Evolutionary conservation across 176 grass and related monocot species (phyloP), one percentile per base, ranked within the genome.

Genomic region (Triticum timopheevii): DNA sequence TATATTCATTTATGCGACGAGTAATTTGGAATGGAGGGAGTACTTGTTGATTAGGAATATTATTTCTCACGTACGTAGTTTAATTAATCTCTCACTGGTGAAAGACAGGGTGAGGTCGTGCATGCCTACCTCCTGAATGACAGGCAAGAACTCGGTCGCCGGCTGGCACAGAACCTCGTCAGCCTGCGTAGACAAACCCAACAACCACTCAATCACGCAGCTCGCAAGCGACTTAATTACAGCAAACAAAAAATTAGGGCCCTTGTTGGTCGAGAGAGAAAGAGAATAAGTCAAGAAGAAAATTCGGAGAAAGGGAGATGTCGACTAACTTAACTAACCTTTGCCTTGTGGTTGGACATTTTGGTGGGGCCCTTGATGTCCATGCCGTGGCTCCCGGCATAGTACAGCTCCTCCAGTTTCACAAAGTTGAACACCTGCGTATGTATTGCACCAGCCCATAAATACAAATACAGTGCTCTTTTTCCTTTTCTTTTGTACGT

Each of bases 351-450:
- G 63, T 90, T 87, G 30, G 90, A 72, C 49, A 27, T 19, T 79
- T 81, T 80, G 0, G 81, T 83, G 7, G 94, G 94, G 5, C 91
- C 94, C 61, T 17, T 80, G 38, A 93, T 95, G 89, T 95, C 94
- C 94, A 95, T 95, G 56, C 94, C 94, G 28, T 95, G 94, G 81
- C 94, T 95, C 30, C 94, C 94, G 28, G 94, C 94, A 19, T 95
- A 95, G 91, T 93, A 95, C 34, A 95, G 58, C 67, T 93, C 89
- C 3, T 72, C n/a, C 13, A 95, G 54, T 27, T 86, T 84, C 45
- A 95, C 94, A 44, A 95, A 91, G 66, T 79, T 85, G 25, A 83
- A 91, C 87, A 93, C 94, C 94, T 95, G 36, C 5, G 6, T 2
- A 25, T 2, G 1, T 47, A 0, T 47, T 47, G 44, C 44, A 47